Evolutionary conservation across 306 rosid genomes (phyloP), one percentile per base, ranked within the genome.

Genomic region (Vigna unguiculata): DNA sequence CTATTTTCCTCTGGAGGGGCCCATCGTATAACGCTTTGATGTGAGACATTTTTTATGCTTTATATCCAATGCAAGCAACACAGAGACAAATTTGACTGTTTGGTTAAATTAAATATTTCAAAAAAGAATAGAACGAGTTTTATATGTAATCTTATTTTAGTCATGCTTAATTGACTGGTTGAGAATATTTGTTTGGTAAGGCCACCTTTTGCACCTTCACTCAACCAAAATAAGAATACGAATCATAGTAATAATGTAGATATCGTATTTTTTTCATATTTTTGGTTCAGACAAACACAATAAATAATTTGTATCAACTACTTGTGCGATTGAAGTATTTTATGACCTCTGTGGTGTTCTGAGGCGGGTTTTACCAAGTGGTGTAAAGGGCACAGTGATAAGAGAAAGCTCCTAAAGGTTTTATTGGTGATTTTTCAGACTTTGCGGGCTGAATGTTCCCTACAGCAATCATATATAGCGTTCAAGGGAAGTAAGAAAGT

Each of bases 341-440:
- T 28, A 28, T 28, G 3, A 28, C 3, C 32, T 28, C 32, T 28
- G 4, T 28, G 3, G 4, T 28, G 32, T 3, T 36, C 5, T 17
- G 58, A 67, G 60, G 72, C 60, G 84, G 76, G 77, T 69, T 81
- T 81, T 68, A 64, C 78, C 21, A 49, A 51, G 43, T 59, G 17
- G 81, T 75, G 51, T 75, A 77, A 75, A 80, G 53, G 68, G 1
- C 67, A 51, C 13, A 53, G 53, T 13, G 49, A 51, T 12, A 53
- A 80, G 24, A 7, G 24, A 60, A 11, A 38, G 28, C 15, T 1
- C 9, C 1, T 22, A 9, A 15, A 10, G 54, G 6, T 20, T 57
- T 19, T 1, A 48, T 13, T 63, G 52, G 58, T 73, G 30, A 10
- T 12, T 45, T 68, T 81, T 60, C 72, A 41, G 47, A 46, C 2